Conservation (phyloP, 768 basidiomycete species). For the Panellus pusillus region DNA sequence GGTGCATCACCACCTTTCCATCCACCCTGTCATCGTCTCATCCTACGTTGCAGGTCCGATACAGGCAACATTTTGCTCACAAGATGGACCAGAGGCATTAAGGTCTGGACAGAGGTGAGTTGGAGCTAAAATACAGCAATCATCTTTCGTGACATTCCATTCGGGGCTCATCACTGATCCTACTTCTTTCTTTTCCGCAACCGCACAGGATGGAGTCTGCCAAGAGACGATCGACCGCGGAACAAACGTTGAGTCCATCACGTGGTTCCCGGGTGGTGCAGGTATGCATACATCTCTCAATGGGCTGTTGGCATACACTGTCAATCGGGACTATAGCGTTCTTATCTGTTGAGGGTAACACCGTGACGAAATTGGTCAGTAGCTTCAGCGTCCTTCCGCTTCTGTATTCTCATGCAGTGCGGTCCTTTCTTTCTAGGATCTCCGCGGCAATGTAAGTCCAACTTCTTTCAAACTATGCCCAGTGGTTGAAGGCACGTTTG, state of each 20-base stretch:
- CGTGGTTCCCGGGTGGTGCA: constrained; percentile 68
- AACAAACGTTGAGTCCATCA: constrained; percentile 57
- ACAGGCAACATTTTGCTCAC: constrained; percentile 62
- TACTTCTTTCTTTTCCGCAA: constrained; percentile 6
- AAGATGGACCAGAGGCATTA: constrained; percentile 62
- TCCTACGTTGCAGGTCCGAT: constrained; percentile 51
- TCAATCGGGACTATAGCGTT: constrained; percentile 46
- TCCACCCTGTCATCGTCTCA: neutral
- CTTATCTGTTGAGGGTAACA: constrained; percentile 66
- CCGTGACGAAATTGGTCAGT: constrained; percentile 59
- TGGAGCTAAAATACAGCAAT: neutral
- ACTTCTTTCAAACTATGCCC: neutral
- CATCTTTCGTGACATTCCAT: constrained; percentile 6
- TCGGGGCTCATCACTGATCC: constrained; percentile 3
- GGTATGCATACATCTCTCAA: constrained; percentile 33
- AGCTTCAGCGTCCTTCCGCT: neutral
- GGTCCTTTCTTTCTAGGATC: constrained; percentile 39
- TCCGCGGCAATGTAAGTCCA: constrained; percentile 53
- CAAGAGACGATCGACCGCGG: constrained; percentile 61
- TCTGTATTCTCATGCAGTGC: constrained; percentile 9
- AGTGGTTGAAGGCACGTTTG: neutral
- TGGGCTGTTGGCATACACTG: neutral
- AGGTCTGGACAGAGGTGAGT: constrained; percentile 71
- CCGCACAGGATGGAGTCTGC: constrained; percentile 63
- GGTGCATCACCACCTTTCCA: constrained; percentile 36